A percentile compares a stretch with the other conserved stretches of the same genome.
These are phyloP conservation scores for Oidium heveae DNA, from an alignment of 2,329 filamentous ascomycete genomes.

Conservation along the genomic window DNA sequence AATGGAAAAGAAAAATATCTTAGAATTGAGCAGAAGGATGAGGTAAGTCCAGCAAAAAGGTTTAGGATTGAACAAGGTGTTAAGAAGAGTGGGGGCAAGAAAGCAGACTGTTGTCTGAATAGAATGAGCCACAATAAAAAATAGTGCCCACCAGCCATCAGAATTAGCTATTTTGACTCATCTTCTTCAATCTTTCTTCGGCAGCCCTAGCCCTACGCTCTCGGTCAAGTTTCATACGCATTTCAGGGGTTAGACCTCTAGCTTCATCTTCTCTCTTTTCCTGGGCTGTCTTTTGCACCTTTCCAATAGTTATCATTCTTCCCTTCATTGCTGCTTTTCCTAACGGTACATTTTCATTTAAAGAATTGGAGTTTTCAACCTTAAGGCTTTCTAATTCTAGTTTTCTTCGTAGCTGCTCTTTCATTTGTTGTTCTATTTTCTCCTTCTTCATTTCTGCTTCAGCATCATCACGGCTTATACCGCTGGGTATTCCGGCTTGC, in stretches of 20 bases:
- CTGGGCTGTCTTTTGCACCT: slow-evolving; percentile 45
- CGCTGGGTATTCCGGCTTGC: slow-evolving; percentile 41
- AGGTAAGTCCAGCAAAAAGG: too few relatives aligned
- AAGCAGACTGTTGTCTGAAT: too few relatives aligned
- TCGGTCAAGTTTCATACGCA: slow-evolving; percentile 59
- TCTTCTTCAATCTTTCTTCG: slow-evolving; percentile 50
- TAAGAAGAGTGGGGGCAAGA: too few relatives aligned
- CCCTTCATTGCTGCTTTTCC: slow-evolving; percentile 18
- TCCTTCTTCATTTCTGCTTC: slow-evolving; percentile 46
- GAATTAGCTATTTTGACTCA: neutral
- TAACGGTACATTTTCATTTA: slow-evolving; percentile 29
- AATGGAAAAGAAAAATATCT: too few relatives aligned
- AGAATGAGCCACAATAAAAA: too few relatives aligned
- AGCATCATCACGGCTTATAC: slow-evolving; percentile 45
- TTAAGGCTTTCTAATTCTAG: slow-evolving; percentile 50
- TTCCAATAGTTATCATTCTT: slow-evolving; percentile 27
- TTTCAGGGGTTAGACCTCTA: slow-evolving; percentile 67
- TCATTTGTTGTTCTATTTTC: slow-evolving; percentile 37
- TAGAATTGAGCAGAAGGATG: too few relatives aligned
- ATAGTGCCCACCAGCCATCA: neutral
- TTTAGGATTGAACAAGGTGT: too few relatives aligned
- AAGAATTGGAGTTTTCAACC: slow-evolving; percentile 26
- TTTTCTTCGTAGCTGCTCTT: slow-evolving; percentile 44
- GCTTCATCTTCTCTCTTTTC: slow-evolving; percentile 66
- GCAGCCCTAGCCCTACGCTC: slow-evolving; percentile 78